Percentiles rank a stretch among this genome's conserved stretches.
Conservation (phyloP, 2,329 filamentous ascomycete genomes). For the Tympanopsis confertula region DNA sequence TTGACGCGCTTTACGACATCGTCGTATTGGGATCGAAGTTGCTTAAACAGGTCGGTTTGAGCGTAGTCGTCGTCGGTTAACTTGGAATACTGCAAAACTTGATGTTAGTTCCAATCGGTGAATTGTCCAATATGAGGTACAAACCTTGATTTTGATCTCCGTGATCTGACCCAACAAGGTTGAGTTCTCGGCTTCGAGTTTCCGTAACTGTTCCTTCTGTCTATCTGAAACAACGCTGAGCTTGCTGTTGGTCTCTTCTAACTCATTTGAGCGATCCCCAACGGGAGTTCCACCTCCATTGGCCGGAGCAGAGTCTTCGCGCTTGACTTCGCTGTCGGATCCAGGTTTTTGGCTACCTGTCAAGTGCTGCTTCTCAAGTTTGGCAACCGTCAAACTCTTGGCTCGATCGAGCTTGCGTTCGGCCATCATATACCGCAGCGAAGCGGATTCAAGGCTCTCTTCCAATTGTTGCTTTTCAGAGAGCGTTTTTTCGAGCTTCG, state of each 20-base stretch:
- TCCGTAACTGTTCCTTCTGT: slow-evolving; percentile 51
- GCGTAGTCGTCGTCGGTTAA: slow-evolving; percentile 57
- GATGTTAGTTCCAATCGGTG: slow-evolving; percentile 3
- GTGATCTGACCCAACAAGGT: slow-evolving; percentile 43
- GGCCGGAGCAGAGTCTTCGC: slow-evolving; percentile 16
- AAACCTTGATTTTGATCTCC: slow-evolving; percentile 28
- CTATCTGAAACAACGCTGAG: slow-evolving; percentile 47
- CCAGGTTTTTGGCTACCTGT: slow-evolving; percentile 26
- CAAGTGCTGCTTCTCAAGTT: slow-evolving; percentile 51
- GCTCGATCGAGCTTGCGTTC: slow-evolving; percentile 58
- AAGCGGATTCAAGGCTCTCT: slow-evolving; percentile 49
- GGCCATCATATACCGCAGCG: slow-evolving; percentile 54
- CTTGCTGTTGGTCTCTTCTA: slow-evolving; percentile 45
- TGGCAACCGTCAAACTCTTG: slow-evolving; percentile 52
- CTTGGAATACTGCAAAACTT: slow-evolving; percentile 45
- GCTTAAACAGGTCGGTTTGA: slow-evolving; percentile 56
- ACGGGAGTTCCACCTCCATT: slow-evolving; percentile 33
- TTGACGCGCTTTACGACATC: slow-evolving; percentile 60
- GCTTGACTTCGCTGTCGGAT: slow-evolving; percentile 33
- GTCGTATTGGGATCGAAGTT: slow-evolving; percentile 52
- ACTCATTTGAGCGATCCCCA: slow-evolving; percentile 30
- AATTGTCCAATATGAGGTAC: slow-evolving; percentile 1
- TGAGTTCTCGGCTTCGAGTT: slow-evolving; percentile 48
- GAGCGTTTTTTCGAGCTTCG: slow-evolving; percentile 31
- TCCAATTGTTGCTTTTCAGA: slow-evolving; percentile 44